These are phyloP conservation scores for Fusarium sp. DNA, from an alignment of 2,329 filamentous ascomycete genomes.

Conservation along the genomic window DNA sequence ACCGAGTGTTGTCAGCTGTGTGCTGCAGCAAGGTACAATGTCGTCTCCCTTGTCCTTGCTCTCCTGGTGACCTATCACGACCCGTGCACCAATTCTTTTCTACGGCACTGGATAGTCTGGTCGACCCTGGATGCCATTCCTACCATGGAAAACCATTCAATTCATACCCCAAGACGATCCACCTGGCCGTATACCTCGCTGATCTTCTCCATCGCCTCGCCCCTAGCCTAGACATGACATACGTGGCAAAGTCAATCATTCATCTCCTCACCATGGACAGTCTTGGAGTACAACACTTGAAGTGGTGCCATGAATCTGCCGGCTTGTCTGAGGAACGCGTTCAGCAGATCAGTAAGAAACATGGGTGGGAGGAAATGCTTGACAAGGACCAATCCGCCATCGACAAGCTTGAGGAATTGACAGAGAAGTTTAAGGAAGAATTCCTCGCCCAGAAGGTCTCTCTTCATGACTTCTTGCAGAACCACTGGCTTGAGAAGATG, in stretches of 20 bases:
- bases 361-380: no score
- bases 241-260: not conserved
- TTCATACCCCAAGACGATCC: not conserved
- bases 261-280: no score
- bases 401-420: no score
- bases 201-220: not conserved
- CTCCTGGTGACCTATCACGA: not conserved
- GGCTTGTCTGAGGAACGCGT: no score
- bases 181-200: not conserved
- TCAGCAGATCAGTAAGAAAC: no score
- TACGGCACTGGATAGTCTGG: not conserved
- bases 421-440: no score
- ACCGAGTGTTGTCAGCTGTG: not conserved
- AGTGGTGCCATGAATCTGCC: no score
- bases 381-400: no score
- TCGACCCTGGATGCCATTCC: not conserved
- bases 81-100: not conserved
- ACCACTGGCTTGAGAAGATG: not conserved
- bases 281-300: no score
- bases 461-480: not conserved
- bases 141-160: not conserved
- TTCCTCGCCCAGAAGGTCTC: not conserved
- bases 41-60: not conserved
- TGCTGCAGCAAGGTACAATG: not conserved
- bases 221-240: fast-evolving